phyloP scores from a whole-genome alignment of 2,329 filamentous ascomycete genomes.

The Didymella arachidicola region DNA sequence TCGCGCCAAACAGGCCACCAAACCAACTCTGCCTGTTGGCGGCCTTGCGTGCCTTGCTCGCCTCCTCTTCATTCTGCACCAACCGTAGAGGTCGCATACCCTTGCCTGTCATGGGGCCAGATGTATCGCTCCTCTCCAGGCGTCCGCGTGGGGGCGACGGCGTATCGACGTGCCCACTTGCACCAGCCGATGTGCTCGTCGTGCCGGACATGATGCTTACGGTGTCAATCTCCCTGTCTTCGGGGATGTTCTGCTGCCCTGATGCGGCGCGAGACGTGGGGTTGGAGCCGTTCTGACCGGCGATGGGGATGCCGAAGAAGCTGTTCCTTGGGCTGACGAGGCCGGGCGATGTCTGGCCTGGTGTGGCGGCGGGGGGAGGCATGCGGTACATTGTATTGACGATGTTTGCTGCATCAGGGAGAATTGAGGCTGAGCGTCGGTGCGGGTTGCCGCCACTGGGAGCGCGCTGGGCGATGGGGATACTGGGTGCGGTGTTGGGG shows the following conservation, averaged over 20 bases:
- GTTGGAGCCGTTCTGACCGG: slow-evolving; percentile 53
- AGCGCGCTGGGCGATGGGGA: slow-evolving; percentile 68
- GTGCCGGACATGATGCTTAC: slow-evolving; percentile 25
- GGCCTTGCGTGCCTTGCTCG: slow-evolving; percentile 51
- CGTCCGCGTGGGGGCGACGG: slow-evolving; percentile 65
- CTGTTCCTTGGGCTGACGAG: slow-evolving; percentile 49
- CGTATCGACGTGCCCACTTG: slow-evolving; percentile 45
- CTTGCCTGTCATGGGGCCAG: slow-evolving; percentile 60
- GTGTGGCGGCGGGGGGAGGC: slow-evolving; percentile 51
- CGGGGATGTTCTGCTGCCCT: slow-evolving; percentile 39
- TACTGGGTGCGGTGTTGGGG: slow-evolving; percentile 77
- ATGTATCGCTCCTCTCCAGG: slow-evolving; percentile 50
- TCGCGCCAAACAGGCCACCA: slow-evolving; percentile 53
- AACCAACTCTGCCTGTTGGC: slow-evolving; percentile 59
- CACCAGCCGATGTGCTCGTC: slow-evolving; percentile 29
- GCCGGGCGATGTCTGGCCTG: slow-evolving; percentile 59
- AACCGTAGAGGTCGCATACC: slow-evolving; percentile 86
- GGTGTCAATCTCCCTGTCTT: slow-evolving; percentile 44
- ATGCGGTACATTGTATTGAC: slow-evolving; percentile 92
- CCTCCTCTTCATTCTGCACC: slow-evolving; percentile 72
- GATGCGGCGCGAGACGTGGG: slow-evolving; percentile 52
- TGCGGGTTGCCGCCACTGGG: slow-evolving; percentile 49
- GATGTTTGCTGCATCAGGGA: slow-evolving; percentile 68
- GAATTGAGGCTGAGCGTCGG: slow-evolving; percentile 56
- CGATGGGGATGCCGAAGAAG: slow-evolving; percentile 53